Evolutionary conservation across 495 filamentous ascomycete genomes (phyloP).

Genomic region (Penicillium parvum): DNA sequence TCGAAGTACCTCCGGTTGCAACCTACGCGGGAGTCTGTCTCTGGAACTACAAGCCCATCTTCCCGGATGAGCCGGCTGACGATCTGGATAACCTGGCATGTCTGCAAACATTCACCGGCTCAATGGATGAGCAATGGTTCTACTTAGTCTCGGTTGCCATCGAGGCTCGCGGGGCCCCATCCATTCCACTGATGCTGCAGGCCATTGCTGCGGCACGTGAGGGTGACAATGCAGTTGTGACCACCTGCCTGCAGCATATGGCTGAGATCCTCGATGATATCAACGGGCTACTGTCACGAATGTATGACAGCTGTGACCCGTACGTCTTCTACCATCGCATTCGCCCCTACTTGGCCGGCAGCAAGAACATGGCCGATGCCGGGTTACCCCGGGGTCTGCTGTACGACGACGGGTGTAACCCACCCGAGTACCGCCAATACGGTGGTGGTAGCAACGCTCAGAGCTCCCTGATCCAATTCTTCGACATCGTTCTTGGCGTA

Average conservation of each 20-base stretch:
- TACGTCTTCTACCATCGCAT: conserved; percentile 92
- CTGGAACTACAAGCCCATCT: conserved; percentile 95
- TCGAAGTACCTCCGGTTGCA: conserved; percentile 89
- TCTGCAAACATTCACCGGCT: conserved; percentile 88
- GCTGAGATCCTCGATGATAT: conserved; percentile 87
- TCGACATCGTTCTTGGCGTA: conserved; percentile 86
- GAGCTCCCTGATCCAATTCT: conserved; percentile 90
- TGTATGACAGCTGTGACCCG: conserved; percentile 92
- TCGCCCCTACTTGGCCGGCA: conserved; percentile 88
- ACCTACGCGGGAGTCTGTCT: conserved; percentile 88
- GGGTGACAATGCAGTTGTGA: conserved; percentile 66
- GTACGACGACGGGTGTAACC: conserved; percentile 72
- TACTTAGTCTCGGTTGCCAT: conserved; percentile 94
- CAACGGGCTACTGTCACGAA: conserved; percentile 64
- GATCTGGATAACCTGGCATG: conserved; percentile 80
- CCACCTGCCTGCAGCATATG: conserved; percentile 66
- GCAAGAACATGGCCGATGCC: conserved; percentile 94
- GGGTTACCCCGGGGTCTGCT: conserved; percentile 82
- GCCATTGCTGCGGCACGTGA: conserved; percentile 78
- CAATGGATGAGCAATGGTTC: conserved; percentile 97
- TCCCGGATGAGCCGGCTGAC: conserved; percentile 72
- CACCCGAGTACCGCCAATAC: conserved; percentile 67
- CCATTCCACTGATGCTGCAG: conserved; percentile 79
- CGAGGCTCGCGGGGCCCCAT: conserved; percentile 87
- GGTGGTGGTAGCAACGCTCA: conserved; percentile 94